Evolutionary conservation across 2,329 filamentous ascomycete genomes (phyloP).

Genomic region (Colletotrichum lentis): DNA sequence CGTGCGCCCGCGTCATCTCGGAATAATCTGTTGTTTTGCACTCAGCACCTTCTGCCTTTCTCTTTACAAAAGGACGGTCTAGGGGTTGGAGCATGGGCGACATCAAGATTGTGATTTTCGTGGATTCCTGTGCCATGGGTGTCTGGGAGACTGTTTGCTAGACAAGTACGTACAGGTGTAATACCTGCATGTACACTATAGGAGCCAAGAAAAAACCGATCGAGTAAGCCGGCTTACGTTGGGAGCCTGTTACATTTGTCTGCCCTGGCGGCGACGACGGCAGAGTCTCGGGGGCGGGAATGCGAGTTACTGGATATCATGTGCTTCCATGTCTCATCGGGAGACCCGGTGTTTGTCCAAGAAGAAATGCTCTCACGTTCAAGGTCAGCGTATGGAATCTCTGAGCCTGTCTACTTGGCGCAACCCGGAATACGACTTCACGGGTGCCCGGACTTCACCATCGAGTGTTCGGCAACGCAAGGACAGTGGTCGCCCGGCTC

Average conservation of each 20-base stretch:
- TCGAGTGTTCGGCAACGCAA: constrained; percentile 14
- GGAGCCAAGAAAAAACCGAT: constrained; percentile 7
- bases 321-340: constrained; percentile 29
- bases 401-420: not conserved
- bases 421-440: constrained; percentile 12
- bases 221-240: constrained; percentile 2
- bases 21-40: constrained; percentile 10
- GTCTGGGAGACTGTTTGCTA: constrained; percentile 15
- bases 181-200: too few relatives aligned
- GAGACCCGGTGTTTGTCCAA: constrained; percentile 26
- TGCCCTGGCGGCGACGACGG: constrained; percentile 17
- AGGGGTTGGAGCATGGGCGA: constrained; percentile 13
- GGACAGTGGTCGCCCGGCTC: constrained; percentile 25
- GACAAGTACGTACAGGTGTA: constrained; percentile 12
- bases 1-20: not conserved
- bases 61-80: not conserved
- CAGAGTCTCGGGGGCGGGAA: constrained; percentile 11
- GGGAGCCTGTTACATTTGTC: constrained; percentile 5
- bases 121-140: constrained; percentile 24
- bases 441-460: constrained; percentile 22
- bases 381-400: constrained; percentile 8
- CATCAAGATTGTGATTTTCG: constrained; percentile 24
- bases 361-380: constrained; percentile 16
- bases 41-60: constrained; percentile 5
- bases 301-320: constrained; percentile 21